phyloP scores from a whole-genome alignment of 495 filamentous ascomycete species.

The Aspergillus cristatus region DNA sequence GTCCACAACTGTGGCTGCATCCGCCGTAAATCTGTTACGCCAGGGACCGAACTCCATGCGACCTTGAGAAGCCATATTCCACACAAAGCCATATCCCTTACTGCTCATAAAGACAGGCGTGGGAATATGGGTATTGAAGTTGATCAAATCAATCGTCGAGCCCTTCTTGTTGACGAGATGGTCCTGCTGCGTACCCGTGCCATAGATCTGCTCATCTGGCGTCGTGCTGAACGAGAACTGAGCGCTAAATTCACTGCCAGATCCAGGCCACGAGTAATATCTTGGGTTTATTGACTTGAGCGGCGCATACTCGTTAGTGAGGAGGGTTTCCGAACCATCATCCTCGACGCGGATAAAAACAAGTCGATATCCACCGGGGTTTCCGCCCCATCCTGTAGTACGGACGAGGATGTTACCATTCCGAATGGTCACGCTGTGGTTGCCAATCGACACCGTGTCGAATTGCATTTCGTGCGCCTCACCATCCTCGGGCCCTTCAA shows the following conservation, averaged over 20 bases:
- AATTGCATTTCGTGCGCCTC: constrained; percentile 14
- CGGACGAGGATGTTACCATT: constrained; percentile 20
- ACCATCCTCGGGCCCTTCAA: constrained; percentile 19
- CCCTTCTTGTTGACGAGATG: constrained; percentile 22
- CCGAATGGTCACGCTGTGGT: constrained; percentile 11
- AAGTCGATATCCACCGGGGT: constrained; percentile 17
- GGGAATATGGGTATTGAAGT: constrained; percentile 21
- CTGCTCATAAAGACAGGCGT: constrained; percentile 21
- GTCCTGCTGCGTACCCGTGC: constrained; percentile 23
- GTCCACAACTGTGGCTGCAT: constrained; percentile 17
- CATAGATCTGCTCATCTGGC: constrained; percentile 21
- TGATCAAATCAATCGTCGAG: constrained; percentile 16
- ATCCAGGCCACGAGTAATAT: constrained; percentile 18
- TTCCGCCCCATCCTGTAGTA: constrained; percentile 19
- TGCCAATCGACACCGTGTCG: constrained; percentile 13
- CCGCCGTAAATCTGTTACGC: constrained; percentile 15
- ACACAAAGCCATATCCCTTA: constrained; percentile 20
- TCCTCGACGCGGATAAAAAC: constrained; percentile 16
- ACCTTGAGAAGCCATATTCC: constrained; percentile 21
- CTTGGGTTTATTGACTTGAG: constrained; percentile 21
- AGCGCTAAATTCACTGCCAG: constrained; percentile 16
- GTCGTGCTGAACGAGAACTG: constrained; percentile 23
- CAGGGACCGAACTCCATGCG: constrained; percentile 20
- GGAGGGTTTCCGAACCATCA: constrained; percentile 17
- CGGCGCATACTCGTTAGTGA: constrained; percentile 24